Evolutionary conservation across 2,329 filamentous ascomycete genomes (phyloP).

Genomic region (Fusarium equiseti): DNA sequence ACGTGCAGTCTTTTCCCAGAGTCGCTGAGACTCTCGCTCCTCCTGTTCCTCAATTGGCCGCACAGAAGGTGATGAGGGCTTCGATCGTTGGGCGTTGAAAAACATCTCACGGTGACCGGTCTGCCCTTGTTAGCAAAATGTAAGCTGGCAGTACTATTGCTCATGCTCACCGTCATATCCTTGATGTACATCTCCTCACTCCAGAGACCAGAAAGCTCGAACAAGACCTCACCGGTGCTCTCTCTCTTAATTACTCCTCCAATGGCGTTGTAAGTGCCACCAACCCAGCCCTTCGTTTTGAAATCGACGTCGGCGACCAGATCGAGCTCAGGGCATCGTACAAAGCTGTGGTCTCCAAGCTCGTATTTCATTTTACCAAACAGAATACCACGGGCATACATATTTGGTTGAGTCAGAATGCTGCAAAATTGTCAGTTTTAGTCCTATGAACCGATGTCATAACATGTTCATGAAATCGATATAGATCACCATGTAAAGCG

Average conservation of each 20-base stretch:
- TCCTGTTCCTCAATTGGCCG: slow-evolving; percentile 88
- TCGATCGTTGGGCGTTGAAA: slow-evolving; percentile 86
- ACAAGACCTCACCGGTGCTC: slow-evolving; percentile 86
- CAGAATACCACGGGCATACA: slow-evolving; percentile 96
- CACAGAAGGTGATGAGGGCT: slow-evolving; percentile 77
- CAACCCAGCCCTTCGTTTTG: slow-evolving; percentile 98
- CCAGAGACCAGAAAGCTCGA: slow-evolving; percentile 92
- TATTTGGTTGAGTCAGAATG: slow-evolving; percentile 96
- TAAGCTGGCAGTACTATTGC: neutral
- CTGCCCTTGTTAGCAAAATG: slow-evolving; percentile 57
- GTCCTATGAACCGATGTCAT: neutral
- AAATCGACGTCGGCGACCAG: slow-evolving; percentile 94
- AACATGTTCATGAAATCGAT: neutral
- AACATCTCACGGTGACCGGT: slow-evolving; percentile 90
- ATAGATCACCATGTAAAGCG: neutral
- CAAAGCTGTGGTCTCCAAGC: slow-evolving; percentile 93
- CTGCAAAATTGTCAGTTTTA: slow-evolving; percentile 57
- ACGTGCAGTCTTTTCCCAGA: slow-evolving; percentile 85
- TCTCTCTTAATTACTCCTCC: slow-evolving; percentile 91
- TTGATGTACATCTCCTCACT: slow-evolving; percentile 95
- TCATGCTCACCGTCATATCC: slow-evolving; percentile 73
- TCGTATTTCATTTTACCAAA: slow-evolving; percentile 99
- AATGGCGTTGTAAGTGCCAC: slow-evolving; percentile 96
- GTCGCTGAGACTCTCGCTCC: slow-evolving; percentile 86
- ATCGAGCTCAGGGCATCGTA: slow-evolving; percentile 89